Evolutionary conservation across 1,139 yeast genomes (phyloP).

Genomic region (Arxiozyma bovina): DNA sequence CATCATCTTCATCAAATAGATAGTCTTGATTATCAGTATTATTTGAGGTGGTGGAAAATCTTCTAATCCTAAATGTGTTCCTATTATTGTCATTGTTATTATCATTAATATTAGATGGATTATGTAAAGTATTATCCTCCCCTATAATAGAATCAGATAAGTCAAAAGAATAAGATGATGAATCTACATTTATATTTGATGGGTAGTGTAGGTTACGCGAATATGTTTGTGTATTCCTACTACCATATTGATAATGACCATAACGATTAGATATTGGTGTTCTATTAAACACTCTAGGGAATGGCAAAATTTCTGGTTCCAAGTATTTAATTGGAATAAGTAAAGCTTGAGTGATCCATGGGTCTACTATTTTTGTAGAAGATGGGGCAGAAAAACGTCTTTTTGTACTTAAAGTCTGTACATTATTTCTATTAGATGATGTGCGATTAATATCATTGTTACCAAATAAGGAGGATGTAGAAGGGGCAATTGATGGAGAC

Average conservation of each 20-base stretch:
- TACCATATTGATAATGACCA: background rate
- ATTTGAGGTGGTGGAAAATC: slow-evolving; percentile 26
- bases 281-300: slow-evolving; percentile 23
- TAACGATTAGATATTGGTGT: slow-evolving; percentile 9
- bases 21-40: slow-evolving; percentile 4
- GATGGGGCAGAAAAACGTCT: slow-evolving; percentile 6
- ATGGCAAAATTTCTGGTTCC: slow-evolving; percentile 29
- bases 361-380: slow-evolving; percentile 13
- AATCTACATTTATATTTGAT: slow-evolving; percentile 2
- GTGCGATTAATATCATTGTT: background rate
- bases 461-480: slow-evolving; percentile 13
- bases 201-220: background rate
- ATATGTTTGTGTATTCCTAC: background rate
- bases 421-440: background rate
- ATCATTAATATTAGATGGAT: background rate
- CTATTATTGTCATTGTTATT: slow-evolving; percentile 8
- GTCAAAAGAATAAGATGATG: slow-evolving; percentile 2
- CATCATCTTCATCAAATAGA: slow-evolving; percentile 1
- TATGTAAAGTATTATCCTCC: background rate
- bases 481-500: slow-evolving; percentile 1
- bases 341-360: slow-evolving; percentile 26
- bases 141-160: background rate
- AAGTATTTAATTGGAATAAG: slow-evolving; percentile 23
- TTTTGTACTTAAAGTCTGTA: background rate
- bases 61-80: slow-evolving; percentile 22